Conservation (phyloP, 768 basidiomycete species). For the Rhodotorula babjevae region DNA sequence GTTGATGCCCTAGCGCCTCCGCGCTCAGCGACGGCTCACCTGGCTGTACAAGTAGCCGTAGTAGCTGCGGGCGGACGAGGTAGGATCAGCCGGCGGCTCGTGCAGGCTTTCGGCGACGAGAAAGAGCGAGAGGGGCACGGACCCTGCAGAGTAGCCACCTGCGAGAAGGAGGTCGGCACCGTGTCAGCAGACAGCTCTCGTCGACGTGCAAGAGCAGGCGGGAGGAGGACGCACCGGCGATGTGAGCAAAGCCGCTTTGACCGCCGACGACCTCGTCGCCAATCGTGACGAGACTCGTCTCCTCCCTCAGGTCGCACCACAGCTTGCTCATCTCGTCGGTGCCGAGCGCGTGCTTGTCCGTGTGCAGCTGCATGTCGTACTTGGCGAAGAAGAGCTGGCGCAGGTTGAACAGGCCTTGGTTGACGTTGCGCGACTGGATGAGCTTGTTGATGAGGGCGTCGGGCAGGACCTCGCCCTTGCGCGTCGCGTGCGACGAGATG, state of each 20-base stretch:
- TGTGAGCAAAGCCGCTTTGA: constrained; percentile 71
- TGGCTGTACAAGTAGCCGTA: constrained; percentile 63
- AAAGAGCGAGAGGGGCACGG: background rate
- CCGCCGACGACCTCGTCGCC: constrained; percentile 59
- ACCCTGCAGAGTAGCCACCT: constrained; percentile 31
- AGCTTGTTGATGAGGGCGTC: constrained; percentile 71
- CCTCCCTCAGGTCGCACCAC: constrained; percentile 69
- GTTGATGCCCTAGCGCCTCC: no score
- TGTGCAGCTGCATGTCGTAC: constrained; percentile 33
- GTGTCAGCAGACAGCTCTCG: background rate
- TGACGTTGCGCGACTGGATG: constrained; percentile 60
- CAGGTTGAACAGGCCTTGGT: constrained; percentile 65
- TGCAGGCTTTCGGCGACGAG: no score
- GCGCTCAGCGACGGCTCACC: constrained; percentile 40
- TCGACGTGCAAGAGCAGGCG: background rate
- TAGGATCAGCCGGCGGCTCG: no score
- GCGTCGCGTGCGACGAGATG: constrained; percentile 78
- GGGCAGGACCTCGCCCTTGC: constrained; percentile 59
- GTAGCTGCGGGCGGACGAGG: no score
- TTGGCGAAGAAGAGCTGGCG: constrained; percentile 69
- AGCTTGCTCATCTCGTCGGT: constrained; percentile 68
- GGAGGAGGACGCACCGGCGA: constrained; percentile 46
- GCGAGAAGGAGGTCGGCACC: constrained; percentile 47
- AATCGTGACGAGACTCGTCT: constrained; percentile 48
- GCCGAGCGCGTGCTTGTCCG: constrained; percentile 49